Evolutionary conservation across 2,329 filamentous ascomycete genomes (phyloP).

Genomic region (Diaporthe vaccinii): DNA sequence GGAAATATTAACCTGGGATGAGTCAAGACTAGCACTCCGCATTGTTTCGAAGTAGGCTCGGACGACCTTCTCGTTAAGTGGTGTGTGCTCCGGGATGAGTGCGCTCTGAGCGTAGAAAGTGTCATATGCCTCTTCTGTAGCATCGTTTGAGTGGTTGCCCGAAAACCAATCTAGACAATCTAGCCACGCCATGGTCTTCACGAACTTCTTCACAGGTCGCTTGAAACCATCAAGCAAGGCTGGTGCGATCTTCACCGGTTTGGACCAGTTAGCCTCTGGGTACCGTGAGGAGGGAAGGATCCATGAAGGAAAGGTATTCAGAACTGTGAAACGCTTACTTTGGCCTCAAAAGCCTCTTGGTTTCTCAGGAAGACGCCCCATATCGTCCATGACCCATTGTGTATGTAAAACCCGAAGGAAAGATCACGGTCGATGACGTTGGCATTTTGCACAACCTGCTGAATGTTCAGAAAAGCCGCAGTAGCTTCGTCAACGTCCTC

Average conservation of each 20-base stretch:
- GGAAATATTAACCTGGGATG: constrained; percentile 14
- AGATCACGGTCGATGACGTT: constrained; percentile 26
- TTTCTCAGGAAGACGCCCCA: constrained; percentile 26
- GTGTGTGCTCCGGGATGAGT: constrained; percentile 21
- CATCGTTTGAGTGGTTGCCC: constrained; percentile 23
- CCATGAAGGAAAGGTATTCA: background rate
- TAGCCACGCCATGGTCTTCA: constrained; percentile 30
- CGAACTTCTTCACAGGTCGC: constrained; percentile 32
- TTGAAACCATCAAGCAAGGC: constrained; percentile 25
- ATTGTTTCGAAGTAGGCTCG: constrained; percentile 30
- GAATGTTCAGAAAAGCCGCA: constrained; percentile 15
- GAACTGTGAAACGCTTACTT: background rate
- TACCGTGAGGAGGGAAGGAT: background rate
- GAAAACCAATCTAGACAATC: constrained; percentile 32
- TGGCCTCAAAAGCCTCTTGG: background rate
- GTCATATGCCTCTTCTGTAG: constrained; percentile 32
- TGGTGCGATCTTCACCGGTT: constrained; percentile 6
- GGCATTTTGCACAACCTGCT: constrained; percentile 21
- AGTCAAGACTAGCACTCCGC: background rate
- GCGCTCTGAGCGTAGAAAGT: constrained; percentile 35
- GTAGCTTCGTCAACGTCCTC: constrained; percentile 23
- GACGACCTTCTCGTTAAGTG: constrained; percentile 1
- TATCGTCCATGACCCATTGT: constrained; percentile 28
- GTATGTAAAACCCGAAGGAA: constrained; percentile 31
- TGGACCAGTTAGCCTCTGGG: background rate